phyloP scores from a whole-genome alignment of 495 filamentous ascomycete genomes.

The Darksidea phi region DNA sequence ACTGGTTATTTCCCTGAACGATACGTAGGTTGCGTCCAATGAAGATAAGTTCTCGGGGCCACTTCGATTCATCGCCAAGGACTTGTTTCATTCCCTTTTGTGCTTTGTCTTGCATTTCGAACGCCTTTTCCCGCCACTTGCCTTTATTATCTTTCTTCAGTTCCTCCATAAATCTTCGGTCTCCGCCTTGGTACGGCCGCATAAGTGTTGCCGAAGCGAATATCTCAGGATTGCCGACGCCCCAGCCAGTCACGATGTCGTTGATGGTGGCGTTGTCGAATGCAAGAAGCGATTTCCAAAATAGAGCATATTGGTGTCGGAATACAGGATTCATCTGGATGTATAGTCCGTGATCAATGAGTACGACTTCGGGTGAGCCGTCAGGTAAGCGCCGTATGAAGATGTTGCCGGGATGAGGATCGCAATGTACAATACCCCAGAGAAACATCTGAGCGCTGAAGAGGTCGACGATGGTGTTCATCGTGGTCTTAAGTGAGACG shows the following conservation, averaged over 20 bases:
- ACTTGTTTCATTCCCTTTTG: slow-evolving; percentile 80
- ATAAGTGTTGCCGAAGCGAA: slow-evolving; percentile 89
- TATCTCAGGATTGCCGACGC: slow-evolving; percentile 81
- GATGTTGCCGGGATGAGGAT: slow-evolving; percentile 96
- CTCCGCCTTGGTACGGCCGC: slow-evolving; percentile 85
- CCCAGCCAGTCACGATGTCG: slow-evolving; percentile 73
- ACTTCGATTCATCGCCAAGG: slow-evolving; percentile 84
- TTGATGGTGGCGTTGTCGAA: slow-evolving; percentile 83
- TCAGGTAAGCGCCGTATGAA: slow-evolving; percentile 82
- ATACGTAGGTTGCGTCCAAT: slow-evolving; percentile 94
- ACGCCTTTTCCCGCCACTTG: slow-evolving; percentile 62
- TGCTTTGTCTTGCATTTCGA: slow-evolving; percentile 81
- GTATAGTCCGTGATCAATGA: slow-evolving; percentile 96
- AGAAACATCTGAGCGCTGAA: slow-evolving; percentile 97
- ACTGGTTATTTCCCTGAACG: slow-evolving; percentile 79
- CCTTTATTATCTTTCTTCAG: slow-evolving; percentile 54
- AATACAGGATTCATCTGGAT: slow-evolving; percentile 84
- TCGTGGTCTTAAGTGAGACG: slow-evolving; percentile 75
- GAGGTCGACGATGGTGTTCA: slow-evolving; percentile 93
- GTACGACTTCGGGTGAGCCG: slow-evolving; percentile 81
- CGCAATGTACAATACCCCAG: slow-evolving; percentile 90
- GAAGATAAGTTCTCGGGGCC: slow-evolving; percentile 91
- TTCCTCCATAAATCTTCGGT: slow-evolving; percentile 59
- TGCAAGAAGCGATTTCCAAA: slow-evolving; percentile 91
- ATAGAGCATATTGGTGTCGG: slow-evolving; percentile 81